Evolutionary conservation across 2,329 filamentous ascomycete species (phyloP), one percentile per base, ranked within the genome.

Genomic region (Exophiala alcalophila): DNA sequence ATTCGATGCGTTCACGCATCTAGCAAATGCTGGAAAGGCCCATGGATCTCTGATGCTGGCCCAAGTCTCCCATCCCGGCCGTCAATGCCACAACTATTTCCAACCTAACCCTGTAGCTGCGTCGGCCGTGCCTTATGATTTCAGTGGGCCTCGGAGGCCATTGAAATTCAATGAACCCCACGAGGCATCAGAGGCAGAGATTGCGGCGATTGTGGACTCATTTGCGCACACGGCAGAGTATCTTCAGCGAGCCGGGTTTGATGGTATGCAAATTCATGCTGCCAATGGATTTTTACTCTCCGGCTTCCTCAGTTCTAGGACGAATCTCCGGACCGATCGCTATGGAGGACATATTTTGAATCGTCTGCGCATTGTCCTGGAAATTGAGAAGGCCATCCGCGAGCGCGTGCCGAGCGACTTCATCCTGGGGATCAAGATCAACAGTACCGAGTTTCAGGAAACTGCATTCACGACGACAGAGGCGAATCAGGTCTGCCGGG

Each of bases 271-370:
- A 55, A 59, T 78, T 7, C 43, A 78, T 53, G 72, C 61, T 10
- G 76, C 74, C 1, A 77, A 82, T 49, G 78, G 78, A 1, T 81
- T 78, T 54, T 64, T 82, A 2, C 60, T 81, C 0, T 66, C 71
- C 5, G 73, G 78, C 45, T 81, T 81, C 56, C 57, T 81, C 11
- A 72, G 68, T 3, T 60, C 66, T 1, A 67, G 64, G 18, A 69
- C 66, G 0, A 81, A 81, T 53, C 57, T 69, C 60, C 72, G 81
- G 33, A 83, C 75, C 14, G 81, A 84, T 60, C 55, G 72, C 39
- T 85, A 84, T 59, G 81, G 82, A 36, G 81, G 82, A 42, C 71
- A 67, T 58, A 78, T 83, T 52, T 76, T 78, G 57, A 84, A 84
- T 67, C 75, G 81, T 47, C 74, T 67, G n/a, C 74, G 81, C 12